Evolutionary conservation across 2,329 filamentous ascomycete species (phyloP), one percentile per base, ranked within the genome.

Genomic region (Clarireedia paspali): DNA sequence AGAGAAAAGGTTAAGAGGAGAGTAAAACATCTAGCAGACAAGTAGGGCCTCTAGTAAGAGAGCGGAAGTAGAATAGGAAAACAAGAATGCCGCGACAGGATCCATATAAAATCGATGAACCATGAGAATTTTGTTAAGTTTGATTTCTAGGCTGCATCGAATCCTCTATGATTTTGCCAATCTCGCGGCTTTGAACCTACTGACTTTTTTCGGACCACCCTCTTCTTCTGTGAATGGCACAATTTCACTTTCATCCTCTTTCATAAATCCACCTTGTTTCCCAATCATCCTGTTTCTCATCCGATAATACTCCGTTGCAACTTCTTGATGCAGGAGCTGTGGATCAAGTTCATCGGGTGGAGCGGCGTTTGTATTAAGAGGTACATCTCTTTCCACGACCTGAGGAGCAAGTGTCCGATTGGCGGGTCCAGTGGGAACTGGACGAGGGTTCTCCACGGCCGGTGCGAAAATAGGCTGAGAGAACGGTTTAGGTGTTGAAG

Each of bases 261-360:
- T 80, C 64, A 87, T 73, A 70, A 96, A 95, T 3, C 91, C 91
- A 51, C 91, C 91, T 64, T 94, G 83, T 63, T 84, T 81, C 63
- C 90, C 83, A 53, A 96, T 91, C 71, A 95, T 85, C 65, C 81
- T 82, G 68, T 91, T 95, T 20, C 92, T 86, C 70, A 89, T 77
- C 46, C 82, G 84, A 69, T 95, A 87, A 70, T 95, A 95, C 67
- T 95, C 88, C 39, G 83, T 81, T 6, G 88, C 85, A 14, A 95
- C 84, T 69, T 95, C 87, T 60, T 88, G 84, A 53, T 87, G 80
- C 50, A 92, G 76, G 30, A 91, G 74, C 20, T 83, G 77, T 5
- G 87, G 82, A 63, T 96, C 87, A 40, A 92, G 75, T 61, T 88
- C 85, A 62, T 88, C 81, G 0, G 82, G 81, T 58, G 78, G 74